phyloP scores from a whole-genome alignment of 352 stramenopile genomes.

The Pythium utonaiense region DNA sequence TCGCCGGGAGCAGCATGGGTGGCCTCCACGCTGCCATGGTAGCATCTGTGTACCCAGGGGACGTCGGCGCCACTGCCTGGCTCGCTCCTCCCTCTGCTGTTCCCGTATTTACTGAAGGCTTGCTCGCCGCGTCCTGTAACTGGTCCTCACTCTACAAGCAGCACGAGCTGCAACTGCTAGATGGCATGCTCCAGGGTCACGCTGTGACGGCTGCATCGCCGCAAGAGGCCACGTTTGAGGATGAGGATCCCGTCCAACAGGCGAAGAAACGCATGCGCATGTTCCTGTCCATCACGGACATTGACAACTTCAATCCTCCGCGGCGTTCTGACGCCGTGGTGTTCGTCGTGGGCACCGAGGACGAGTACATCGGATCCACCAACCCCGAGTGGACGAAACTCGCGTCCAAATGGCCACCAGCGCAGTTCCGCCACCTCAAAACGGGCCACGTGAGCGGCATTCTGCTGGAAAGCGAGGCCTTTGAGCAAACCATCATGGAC shows the following conservation, averaged over 20 bases:
- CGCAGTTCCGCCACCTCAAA: slow-evolving; percentile 59
- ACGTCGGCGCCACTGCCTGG: slow-evolving; percentile 66
- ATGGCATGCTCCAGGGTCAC: slow-evolving; percentile 54
- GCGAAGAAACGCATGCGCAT: slow-evolving; percentile 74
- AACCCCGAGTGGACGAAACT: slow-evolving; percentile 61
- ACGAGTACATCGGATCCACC: slow-evolving; percentile 69
- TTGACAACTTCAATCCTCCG: slow-evolving; percentile 74
- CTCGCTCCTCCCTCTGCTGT: slow-evolving; percentile 66
- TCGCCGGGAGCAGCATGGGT: slow-evolving; percentile 75
- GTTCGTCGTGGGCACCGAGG: slow-evolving; percentile 74
- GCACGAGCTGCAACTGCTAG: slow-evolving; percentile 59
- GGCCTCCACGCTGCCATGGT: slow-evolving; percentile 76
- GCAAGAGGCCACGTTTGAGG: slow-evolving; percentile 19
- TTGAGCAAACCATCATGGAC: slow-evolving; percentile 69
- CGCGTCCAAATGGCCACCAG: slow-evolving; percentile 47
- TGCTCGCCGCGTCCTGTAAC: slow-evolving; percentile 77
- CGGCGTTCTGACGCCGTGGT: slow-evolving; percentile 61
- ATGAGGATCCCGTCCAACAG: slow-evolving; percentile 55
- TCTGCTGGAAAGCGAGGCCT: slow-evolving; percentile 64
- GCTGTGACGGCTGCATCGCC: slow-evolving; percentile 14
- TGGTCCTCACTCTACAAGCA: slow-evolving; percentile 69
- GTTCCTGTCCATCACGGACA: slow-evolving; percentile 80
- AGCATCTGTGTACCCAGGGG: slow-evolving; percentile 61
- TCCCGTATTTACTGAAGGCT: slow-evolving; percentile 66
- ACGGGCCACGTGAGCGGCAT: slow-evolving; percentile 79